A percentile compares a stretch with the other conserved stretches of the same genome.
These are phyloP conservation scores for Cyberlindnera meyerae DNA, from an alignment of 805 yeast genomes.

Conservation along the genomic window DNA sequence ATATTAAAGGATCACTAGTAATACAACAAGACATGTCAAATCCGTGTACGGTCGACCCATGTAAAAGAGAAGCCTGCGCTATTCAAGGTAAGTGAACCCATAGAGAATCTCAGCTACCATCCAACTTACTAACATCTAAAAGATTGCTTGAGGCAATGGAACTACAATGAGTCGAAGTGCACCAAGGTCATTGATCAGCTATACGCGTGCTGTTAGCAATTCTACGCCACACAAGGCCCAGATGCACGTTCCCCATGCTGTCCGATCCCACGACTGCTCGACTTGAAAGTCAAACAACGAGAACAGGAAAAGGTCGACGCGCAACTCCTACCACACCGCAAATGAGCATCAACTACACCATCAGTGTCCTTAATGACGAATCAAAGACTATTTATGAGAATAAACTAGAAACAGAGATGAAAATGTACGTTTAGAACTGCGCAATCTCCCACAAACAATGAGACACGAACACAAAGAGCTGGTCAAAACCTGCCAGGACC, in stretches of 20 bases:
- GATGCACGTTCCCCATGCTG: constrained; percentile 69
- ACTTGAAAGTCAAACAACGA: constrained; percentile 63
- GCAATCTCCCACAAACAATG: constrained; percentile 40
- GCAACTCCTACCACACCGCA: constrained; percentile 29
- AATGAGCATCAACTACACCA: background rate
- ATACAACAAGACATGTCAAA: constrained; percentile 1
- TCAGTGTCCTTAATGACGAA: background rate
- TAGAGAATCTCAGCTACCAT: background rate
- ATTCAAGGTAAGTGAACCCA: constrained; percentile 66
- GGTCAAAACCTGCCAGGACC: constrained; percentile 40
- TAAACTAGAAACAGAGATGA: background rate
- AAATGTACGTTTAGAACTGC: constrained; percentile 75
- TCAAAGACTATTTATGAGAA: background rate
- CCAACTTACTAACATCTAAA: background rate
- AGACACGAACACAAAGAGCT: constrained; percentile 40
- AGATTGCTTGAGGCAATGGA: constrained; percentile 60
- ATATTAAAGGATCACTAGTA: no score
- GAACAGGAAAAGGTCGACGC: constrained; percentile 56
- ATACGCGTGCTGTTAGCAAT: constrained; percentile 68
- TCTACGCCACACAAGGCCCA: constrained; percentile 56
- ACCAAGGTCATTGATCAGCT: constrained; percentile 61
- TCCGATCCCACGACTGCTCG: constrained; percentile 61
- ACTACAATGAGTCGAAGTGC: constrained; percentile 73
- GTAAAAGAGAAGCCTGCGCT: constrained; percentile 77
- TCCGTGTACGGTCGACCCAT: constrained; percentile 34